These are phyloP conservation scores for Lactarius indigo DNA, from an alignment of 768 basidiomycete species.

Conservation along the genomic window DNA sequence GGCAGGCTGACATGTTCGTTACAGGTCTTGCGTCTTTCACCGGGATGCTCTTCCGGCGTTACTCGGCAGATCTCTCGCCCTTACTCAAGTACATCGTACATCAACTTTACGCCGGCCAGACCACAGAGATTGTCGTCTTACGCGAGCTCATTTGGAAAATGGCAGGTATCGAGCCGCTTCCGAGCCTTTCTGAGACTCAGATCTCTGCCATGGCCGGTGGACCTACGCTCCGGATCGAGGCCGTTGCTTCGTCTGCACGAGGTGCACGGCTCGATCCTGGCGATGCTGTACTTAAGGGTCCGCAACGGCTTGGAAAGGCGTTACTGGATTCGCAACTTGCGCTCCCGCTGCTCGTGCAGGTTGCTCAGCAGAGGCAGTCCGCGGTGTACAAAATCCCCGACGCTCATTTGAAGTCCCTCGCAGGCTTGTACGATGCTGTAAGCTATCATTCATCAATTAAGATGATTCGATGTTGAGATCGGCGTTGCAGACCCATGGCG, in stretches of 20 bases:
- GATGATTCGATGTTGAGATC: constrained; percentile 13
- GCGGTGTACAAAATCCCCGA: constrained; percentile 74
- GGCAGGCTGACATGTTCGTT: constrained; percentile 17
- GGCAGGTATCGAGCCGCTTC: constrained; percentile 90
- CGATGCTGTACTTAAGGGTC: constrained; percentile 61
- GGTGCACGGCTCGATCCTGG: constrained; percentile 68
- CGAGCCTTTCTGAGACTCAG: constrained; percentile 85
- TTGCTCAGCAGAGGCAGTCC: constrained; percentile 86
- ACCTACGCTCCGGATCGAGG: constrained; percentile 80
- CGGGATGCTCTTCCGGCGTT: constrained; percentile 86
- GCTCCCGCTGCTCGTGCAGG: constrained; percentile 85
- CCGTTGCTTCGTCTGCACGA: constrained; percentile 73
- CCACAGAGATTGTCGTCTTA: constrained; percentile 88
- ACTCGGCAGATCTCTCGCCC: constrained; percentile 77
- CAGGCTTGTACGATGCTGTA: constrained; percentile 85
- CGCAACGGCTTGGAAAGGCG: constrained; percentile 60
- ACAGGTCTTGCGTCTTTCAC: constrained; percentile 90
- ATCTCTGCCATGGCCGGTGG: constrained; percentile 91
- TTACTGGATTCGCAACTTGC: constrained; percentile 70
- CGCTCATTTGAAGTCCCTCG: constrained; percentile 81
- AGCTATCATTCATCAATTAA: constrained; percentile 34
- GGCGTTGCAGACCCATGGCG: constrained; percentile 72
- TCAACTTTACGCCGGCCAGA: constrained; percentile 77
- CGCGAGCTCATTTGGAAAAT: constrained; percentile 92
- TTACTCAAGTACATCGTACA: constrained; percentile 89